Conservation (phyloP, 192 early-diverging fungal genomes). For the Coemansia umbellata region DNA sequence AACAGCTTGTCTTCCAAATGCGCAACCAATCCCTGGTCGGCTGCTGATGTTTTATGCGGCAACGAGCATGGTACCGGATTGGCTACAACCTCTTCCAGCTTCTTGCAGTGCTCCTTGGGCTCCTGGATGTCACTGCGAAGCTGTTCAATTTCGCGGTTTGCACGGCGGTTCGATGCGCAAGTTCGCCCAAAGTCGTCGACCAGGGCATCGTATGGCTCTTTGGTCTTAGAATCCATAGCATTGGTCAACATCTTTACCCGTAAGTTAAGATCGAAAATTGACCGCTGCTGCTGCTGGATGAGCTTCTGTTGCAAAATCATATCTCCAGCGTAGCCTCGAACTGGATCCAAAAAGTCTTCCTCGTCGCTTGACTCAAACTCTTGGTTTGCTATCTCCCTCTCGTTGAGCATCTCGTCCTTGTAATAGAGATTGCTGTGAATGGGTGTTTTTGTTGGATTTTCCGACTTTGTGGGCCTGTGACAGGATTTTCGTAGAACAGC, state of each 20-base stretch:
- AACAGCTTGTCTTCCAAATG: constrained; percentile 8
- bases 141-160: constrained; percentile 30
- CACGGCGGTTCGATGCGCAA: constrained; percentile 42
- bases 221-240: constrained; percentile 21
- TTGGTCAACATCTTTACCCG: constrained; percentile 25
- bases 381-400: constrained; percentile 37
- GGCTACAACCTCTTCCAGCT: constrained; percentile 7
- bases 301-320: constrained; percentile 49
- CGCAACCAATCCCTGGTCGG: constrained; percentile 7
- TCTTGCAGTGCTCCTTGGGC: constrained; percentile 8
- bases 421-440: constrained; percentile 47
- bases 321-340: constrained; percentile 25
- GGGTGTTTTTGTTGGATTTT: constrained; percentile 12
- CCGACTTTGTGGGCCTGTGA: constrained; percentile 12
- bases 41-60: constrained; percentile 12
- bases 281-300: constrained; percentile 49
- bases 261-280: constrained; percentile 43
- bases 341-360: constrained; percentile 41
- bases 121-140: constrained; percentile 10
- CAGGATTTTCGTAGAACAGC: constrained; percentile 17
- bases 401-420: constrained; percentile 42
- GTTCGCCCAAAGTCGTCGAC: constrained; percentile 24
- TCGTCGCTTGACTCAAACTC: constrained; percentile 50
- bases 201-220: constrained; percentile 27
- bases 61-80: constrained; percentile 18